phyloP scores from a whole-genome alignment of 345 rosid species.

The Corchorus olitorius region DNA sequence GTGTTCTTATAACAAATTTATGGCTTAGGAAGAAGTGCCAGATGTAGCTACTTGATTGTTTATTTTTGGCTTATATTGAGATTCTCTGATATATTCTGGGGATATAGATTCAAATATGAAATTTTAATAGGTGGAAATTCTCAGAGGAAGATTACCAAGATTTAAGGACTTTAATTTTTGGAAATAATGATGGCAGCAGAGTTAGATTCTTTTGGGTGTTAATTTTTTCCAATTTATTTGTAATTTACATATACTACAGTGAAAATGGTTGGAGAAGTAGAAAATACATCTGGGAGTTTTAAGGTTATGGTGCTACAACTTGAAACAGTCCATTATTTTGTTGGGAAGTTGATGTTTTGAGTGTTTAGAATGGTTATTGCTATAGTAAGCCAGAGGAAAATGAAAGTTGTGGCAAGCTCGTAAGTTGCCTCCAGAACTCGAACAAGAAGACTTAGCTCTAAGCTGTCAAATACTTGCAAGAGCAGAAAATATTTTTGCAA shows the following conservation, averaged over 20 bases:
- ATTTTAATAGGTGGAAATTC: not conserved
- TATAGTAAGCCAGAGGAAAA: not conserved
- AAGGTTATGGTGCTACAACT: not conserved
- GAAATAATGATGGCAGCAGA: not conserved
- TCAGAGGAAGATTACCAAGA: not conserved
- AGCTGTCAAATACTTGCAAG: not conserved
- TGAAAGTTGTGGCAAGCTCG: not conserved
- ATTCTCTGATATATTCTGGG: not conserved
- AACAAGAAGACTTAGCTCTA: not conserved
- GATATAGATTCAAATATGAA: not conserved
- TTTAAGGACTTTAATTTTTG: not conserved
- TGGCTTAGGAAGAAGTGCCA: not conserved
- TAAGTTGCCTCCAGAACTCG: not conserved
- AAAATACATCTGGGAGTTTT: slow-evolving; percentile 1
- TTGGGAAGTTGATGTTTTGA: not conserved
- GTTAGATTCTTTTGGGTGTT: not conserved
- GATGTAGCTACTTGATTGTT: not conserved
- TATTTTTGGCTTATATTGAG: not conserved
- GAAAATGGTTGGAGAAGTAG: not conserved
- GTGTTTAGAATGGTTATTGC: not conserved
- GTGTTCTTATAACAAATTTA: not conserved
- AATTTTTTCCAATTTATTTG: not conserved
- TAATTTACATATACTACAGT: not conserved
- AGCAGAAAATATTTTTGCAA: not conserved
- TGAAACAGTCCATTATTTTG: not conserved